These are phyloP conservation scores for Aureoboletus auriporus DNA, from an alignment of 768 basidiomycete species.

Conservation along the genomic window DNA sequence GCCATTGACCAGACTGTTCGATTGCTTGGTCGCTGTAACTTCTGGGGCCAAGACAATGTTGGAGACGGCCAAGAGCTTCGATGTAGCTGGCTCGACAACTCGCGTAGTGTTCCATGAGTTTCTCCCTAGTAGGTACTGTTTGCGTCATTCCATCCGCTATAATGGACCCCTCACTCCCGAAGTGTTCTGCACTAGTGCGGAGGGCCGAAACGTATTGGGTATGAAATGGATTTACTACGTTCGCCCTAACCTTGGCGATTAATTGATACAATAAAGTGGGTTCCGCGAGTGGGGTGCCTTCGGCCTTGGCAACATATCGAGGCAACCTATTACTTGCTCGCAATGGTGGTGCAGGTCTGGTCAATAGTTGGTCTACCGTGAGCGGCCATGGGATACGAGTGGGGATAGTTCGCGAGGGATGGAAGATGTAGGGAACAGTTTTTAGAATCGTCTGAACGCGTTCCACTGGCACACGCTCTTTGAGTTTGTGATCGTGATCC, in stretches of 20 bases:
- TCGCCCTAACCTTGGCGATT: background rate
- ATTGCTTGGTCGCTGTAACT: constrained; percentile 9
- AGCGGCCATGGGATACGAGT: too few species aligned
- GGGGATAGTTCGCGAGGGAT: too few species aligned
- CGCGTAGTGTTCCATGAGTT: constrained; percentile 1
- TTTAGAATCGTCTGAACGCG: too few species aligned
- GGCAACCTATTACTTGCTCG: background rate
- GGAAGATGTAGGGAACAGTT: too few species aligned
- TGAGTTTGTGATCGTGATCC: background rate
- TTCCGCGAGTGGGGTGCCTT: background rate
- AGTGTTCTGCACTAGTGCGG: too few species aligned
- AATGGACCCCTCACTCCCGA: background rate
- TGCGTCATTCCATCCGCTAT: background rate
- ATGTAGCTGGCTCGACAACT: background rate
- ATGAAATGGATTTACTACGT: background rate
- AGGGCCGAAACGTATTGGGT: too few species aligned
- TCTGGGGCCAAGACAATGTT: constrained; percentile 10
- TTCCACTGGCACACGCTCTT: too few species aligned
- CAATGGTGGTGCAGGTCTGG: background rate
- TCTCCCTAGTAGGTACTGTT: background rate
- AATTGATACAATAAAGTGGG: background rate
- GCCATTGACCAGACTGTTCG: background rate
- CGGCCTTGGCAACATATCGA: background rate
- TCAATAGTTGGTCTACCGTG: too few species aligned
- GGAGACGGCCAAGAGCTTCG: background rate